Base-by-base conservation (phyloP, 1,284 basidiomycete species). In the Cryptococcus sp. region DNA sequence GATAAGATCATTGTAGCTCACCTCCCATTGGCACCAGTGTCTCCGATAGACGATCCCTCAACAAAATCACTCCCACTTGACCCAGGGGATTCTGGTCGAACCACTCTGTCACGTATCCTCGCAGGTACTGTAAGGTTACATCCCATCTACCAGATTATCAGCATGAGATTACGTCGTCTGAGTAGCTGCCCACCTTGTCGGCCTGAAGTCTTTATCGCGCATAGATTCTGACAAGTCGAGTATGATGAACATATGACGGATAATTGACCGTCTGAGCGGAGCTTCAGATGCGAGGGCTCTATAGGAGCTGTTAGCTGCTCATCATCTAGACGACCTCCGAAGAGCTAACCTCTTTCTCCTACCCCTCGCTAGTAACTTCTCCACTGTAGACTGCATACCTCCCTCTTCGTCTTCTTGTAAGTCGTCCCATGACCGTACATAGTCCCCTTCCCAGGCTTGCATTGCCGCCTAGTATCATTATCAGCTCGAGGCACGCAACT, bases 41-140 rank as follows among this genome's bases (percentile, higher is more conserved):
- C 72, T 96, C 91, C 0, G 90, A 90, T 35, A 94, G 74, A 0
- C 93, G 89, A 50, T 88, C 85, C 23, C 93, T 82, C 84, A 98
- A 90, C 6, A 88, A 88, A n/a, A 95, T 89, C 33, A 95, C 78
- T 4, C 90, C 92, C 59, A 96, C 88, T 59, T 98, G 95, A n/a
- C 95, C 93, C 15, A 99, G 82, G 0, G 95, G 95, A 69, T 99
- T 99, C 78, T 98, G 96, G 77, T 99, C 96, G 76, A 98, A 99
- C 90, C 95, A 99, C 73, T 99, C 95, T 6, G 83, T 80, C 30
- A 98, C 83, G 65, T 98, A 98, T 61, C 91, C 88, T 54, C 90
- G 83, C 14, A 91, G 83, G 70, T 94, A 95, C 67, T 92, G 87
- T 42, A 98, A 78, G 60, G 87, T 88, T 44, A 98, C 78, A 67